Evolutionary conservation across 179 eudicot genomes (phyloP).

Genomic region (Spinacia oleracea): DNA sequence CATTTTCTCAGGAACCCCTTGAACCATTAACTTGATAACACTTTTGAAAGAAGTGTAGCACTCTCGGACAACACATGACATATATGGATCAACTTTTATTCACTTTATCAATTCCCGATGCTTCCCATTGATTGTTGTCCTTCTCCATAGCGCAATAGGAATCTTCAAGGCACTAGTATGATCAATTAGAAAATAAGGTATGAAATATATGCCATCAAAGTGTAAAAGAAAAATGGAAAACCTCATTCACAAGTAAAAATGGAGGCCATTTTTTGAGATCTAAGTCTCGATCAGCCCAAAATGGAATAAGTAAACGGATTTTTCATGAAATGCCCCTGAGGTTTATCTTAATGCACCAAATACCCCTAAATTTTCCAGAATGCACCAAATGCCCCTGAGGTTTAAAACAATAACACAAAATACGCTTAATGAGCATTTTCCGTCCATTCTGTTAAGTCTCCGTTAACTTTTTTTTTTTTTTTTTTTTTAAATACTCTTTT

Average conservation of each 20-base stretch:
- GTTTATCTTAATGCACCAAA: too few species aligned
- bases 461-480: too few species aligned
- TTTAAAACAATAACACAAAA: too few species aligned
- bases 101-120: constrained; percentile 84
- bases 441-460: too few species aligned
- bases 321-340: too few species aligned
- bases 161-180: constrained; percentile 48
- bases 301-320: constrained; percentile 97
- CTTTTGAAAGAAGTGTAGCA: constrained; percentile 87
- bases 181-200: constrained; percentile 1
- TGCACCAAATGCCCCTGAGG: too few species aligned
- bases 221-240: constrained; percentile 24
- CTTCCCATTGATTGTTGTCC: constrained; percentile 88
- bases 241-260: constrained; percentile 99
- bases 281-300: constrained; percentile 92
- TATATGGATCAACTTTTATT: constrained; percentile 69
- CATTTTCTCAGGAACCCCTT: constrained; percentile 65
- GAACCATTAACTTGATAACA: constrained; percentile 66
- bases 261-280: constrained; percentile 98
- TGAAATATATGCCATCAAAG: not conserved
- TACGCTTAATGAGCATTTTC: too few species aligned
- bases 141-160: constrained; percentile 95
- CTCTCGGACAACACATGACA: constrained; percentile 83
- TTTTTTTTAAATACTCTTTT: too few species aligned
- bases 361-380: too few species aligned